Conservation (phyloP, 352 stramenopile genomes). For the Achlya hypogyna region DNA sequence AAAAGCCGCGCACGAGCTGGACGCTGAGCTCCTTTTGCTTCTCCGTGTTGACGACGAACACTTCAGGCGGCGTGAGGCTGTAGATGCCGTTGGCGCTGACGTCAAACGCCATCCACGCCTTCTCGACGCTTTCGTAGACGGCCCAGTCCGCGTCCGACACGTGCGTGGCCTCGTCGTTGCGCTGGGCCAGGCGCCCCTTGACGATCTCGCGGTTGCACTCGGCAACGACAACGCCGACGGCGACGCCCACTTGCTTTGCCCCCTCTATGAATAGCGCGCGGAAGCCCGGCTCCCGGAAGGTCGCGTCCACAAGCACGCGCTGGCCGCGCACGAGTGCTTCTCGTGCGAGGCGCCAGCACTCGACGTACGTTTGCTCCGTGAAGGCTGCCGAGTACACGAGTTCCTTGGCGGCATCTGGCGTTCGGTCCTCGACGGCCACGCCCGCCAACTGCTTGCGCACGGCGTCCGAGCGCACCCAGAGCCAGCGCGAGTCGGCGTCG, state of each 20-base stretch:
- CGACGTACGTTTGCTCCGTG: conserved; percentile 54
- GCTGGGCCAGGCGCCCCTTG: conserved; percentile 46
- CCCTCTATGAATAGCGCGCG: conserved; percentile 35
- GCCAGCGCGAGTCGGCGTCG: conserved; percentile 31
- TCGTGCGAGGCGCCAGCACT: conserved; percentile 35
- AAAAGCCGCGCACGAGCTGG: conserved; percentile 38
- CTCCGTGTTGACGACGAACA: conserved; percentile 49
- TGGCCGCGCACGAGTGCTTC: conserved; percentile 35
- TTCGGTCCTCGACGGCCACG: neutral
- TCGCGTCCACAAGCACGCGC: conserved; percentile 51
- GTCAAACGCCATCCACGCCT: conserved; percentile 33
- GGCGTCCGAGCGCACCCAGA: conserved; percentile 51
- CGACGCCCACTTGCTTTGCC: conserved; percentile 37
- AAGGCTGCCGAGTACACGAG: conserved; percentile 47
- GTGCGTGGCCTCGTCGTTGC: conserved; percentile 27
- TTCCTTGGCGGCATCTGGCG: neutral
- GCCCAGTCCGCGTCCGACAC: conserved; percentile 60
- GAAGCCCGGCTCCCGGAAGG: conserved; percentile 40
- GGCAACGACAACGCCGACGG: conserved; percentile 47
- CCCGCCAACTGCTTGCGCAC: conserved; percentile 51
- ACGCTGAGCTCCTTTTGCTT: conserved; percentile 61
- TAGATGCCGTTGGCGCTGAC: conserved; percentile 22
- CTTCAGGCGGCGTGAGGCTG: conserved; percentile 23
- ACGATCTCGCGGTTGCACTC: conserved; percentile 63
- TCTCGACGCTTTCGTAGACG: conserved; percentile 59